Percentiles rank a stretch among this genome's conserved stretches.
These are phyloP conservation scores for Coemansia sp. DNA, from an alignment of 192 early-diverging fungal species.

Conservation along the genomic window DNA sequence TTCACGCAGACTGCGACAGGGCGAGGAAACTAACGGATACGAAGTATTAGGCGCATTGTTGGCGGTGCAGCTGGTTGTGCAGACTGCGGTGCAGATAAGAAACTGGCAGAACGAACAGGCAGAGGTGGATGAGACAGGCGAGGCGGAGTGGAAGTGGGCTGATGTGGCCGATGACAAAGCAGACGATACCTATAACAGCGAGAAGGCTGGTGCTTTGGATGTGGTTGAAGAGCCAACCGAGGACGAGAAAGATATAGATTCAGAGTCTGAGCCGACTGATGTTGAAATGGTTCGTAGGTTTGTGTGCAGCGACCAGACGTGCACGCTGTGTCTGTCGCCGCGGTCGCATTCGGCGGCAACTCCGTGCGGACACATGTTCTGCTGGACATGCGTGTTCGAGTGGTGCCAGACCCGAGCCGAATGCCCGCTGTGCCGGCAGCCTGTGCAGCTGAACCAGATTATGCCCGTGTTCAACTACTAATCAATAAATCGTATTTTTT, in stretches of 20 bases:
- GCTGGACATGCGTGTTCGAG: constrained; percentile 90
- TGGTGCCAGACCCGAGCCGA: constrained; percentile 92
- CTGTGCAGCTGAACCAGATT: constrained; percentile 67
- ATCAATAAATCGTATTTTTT: background rate
- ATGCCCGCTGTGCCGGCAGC: constrained; percentile 90
- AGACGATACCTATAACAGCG: background rate
- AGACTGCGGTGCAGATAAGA: constrained; percentile 49
- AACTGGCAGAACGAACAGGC: constrained; percentile 22
- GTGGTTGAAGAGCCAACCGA: too few species aligned
- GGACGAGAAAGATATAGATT: background rate
- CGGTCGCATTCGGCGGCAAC: constrained; percentile 78
- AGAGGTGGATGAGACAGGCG: background rate
- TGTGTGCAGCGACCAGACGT: constrained; percentile 59
- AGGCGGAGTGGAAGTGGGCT: constrained; percentile 4
- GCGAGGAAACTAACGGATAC: constrained; percentile 74
- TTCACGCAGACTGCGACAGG: constrained; percentile 67
- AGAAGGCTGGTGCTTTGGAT: too few species aligned
- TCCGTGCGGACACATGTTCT: constrained; percentile 94
- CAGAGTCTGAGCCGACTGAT: background rate
- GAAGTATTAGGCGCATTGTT: constrained; percentile 85
- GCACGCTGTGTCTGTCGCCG: constrained; percentile 81
- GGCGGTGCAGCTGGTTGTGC: constrained; percentile 66
- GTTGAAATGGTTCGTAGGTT: constrained; percentile 31
- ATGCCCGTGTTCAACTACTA: constrained; percentile 74
- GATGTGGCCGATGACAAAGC: background rate